Percentiles rank a stretch among this genome's conserved stretches.
These are phyloP conservation scores for Neurospora pannonica DNA, from an alignment of 495 filamentous ascomycete species.

Conservation along the genomic window DNA sequence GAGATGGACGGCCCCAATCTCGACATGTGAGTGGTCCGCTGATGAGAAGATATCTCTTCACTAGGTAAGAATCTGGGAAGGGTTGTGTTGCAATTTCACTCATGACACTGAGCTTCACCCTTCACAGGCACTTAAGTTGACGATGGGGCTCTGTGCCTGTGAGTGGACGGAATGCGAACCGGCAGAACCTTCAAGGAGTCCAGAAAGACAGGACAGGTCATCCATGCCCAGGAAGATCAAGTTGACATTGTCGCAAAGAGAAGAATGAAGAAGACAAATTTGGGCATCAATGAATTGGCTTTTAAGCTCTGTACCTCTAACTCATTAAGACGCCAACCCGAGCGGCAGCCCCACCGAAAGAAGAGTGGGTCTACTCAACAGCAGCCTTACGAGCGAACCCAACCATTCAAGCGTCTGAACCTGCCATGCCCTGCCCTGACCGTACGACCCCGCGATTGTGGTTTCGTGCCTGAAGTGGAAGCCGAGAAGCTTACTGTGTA, in stretches of 20 bases:
- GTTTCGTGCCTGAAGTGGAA: not conserved
- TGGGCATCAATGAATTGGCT: not conserved
- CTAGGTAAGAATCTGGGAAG: not conserved
- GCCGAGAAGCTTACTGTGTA: not conserved
- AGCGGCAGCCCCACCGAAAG: not conserved
- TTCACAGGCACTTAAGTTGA: not conserved
- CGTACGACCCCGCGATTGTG: slow-evolving; percentile 1
- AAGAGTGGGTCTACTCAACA: not conserved
- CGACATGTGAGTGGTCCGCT: not conserved
- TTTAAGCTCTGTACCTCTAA: not conserved
- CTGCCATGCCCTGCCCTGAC: slow-evolving; percentile 3
- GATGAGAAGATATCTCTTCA: not conserved
- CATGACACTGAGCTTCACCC: not conserved
- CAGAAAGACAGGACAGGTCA: not conserved
- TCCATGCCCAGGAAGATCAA: not conserved
- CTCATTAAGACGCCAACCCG: not conserved
- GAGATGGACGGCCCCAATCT: not conserved
- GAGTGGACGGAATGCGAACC: not conserved
- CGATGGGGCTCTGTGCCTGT: not conserved
- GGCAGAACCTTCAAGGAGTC: not conserved
- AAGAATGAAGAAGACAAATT: not conserved
- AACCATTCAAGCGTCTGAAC: not conserved
- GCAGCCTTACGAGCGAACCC: not conserved
- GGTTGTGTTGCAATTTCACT: not conserved
- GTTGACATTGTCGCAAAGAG: not conserved